Conservation (phyloP, 2,329 filamentous ascomycete genomes). For the Clarireedia hainanense region DNA sequence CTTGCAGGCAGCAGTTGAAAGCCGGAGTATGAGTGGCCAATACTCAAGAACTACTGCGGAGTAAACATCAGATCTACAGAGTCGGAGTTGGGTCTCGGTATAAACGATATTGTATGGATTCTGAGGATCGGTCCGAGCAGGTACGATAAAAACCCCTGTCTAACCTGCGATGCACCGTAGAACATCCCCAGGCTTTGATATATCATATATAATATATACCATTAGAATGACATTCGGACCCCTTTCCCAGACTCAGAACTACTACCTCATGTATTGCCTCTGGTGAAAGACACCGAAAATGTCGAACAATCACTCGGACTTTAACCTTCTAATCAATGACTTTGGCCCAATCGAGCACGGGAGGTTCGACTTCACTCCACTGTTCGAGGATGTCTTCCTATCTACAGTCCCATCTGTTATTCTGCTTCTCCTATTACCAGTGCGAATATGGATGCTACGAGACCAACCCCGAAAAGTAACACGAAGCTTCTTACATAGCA, state of each 20-base stretch:
- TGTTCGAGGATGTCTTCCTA: constrained; percentile 21
- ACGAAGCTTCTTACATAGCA: constrained; percentile 15
- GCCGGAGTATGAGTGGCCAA: no score
- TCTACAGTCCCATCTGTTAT: constrained; percentile 17
- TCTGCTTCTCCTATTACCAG: constrained; percentile 15
- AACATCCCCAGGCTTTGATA: background rate
- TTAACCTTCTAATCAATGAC: background rate
- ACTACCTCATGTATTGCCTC: background rate
- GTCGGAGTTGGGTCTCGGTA: background rate
- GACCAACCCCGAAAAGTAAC: constrained; percentile 18
- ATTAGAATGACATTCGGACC: no score
- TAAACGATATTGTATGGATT: no score
- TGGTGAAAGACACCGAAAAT: background rate
- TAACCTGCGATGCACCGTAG: no score
- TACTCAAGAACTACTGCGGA: no score
- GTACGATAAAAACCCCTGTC: background rate
- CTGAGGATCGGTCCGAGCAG: no score
- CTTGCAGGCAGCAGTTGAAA: background rate
- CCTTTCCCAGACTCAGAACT: background rate
- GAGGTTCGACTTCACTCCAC: constrained; percentile 23
- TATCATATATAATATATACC: background rate
- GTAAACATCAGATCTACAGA: background rate
- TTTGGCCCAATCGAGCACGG: constrained; percentile 17
- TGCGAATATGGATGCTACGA: constrained; percentile 13
- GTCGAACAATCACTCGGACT: background rate